Conservation (phyloP, 2,329 filamentous ascomycete genomes). For the Lomentospora prolificans region DNA sequence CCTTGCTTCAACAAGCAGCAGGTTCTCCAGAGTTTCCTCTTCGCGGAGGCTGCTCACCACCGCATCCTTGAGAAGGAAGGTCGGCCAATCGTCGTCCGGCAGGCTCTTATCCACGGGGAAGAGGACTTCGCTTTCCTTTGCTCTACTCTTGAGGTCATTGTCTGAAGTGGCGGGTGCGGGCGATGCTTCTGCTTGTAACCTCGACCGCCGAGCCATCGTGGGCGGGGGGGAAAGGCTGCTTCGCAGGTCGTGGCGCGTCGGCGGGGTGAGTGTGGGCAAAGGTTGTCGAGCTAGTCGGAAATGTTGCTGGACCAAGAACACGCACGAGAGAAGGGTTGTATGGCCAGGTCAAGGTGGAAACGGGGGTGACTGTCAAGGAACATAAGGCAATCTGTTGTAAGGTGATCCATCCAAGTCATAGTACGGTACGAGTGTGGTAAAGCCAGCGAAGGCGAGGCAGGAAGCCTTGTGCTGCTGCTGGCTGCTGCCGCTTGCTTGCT, state of each 20-base stretch:
- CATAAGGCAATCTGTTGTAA: too few relatives aligned
- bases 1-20: slow-evolving; percentile 48
- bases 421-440: too few relatives aligned
- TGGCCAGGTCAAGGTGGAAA: too few relatives aligned
- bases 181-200: slow-evolving; percentile 16
- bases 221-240: neutral
- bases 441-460: too few relatives aligned
- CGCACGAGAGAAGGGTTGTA: too few relatives aligned
- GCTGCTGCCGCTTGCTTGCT: too few relatives aligned
- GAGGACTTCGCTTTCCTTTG: slow-evolving; percentile 25
- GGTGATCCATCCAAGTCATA: too few relatives aligned
- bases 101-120: slow-evolving; percentile 23
- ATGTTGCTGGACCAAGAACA: too few relatives aligned
- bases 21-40: slow-evolving; percentile 40
- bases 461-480: too few relatives aligned
- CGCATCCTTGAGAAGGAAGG: slow-evolving; percentile 51
- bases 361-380: too few relatives aligned
- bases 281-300: too few relatives aligned
- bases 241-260: neutral
- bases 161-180: slow-evolving; percentile 35
- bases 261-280: neutral
- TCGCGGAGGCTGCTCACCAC: slow-evolving; percentile 47
- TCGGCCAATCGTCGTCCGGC: slow-evolving; percentile 42
- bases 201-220: neutral
- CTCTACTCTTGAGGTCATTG: slow-evolving; percentile 22